phyloP scores from a whole-genome alignment of 192 early-diverging fungal genomes.

The Gonapodya prolifera region DNA sequence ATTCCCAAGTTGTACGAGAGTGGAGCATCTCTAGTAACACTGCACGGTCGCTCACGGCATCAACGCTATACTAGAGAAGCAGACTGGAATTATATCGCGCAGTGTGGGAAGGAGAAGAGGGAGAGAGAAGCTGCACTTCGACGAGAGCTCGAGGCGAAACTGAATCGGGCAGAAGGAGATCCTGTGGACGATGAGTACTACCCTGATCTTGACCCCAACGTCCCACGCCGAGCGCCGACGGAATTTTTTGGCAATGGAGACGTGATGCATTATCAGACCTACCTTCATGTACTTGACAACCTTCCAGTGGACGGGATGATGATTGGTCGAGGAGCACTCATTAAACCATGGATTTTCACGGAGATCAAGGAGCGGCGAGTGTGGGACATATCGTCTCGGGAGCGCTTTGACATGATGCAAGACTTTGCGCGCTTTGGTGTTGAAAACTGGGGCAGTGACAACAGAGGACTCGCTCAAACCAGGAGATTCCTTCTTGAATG shows the following conservation, averaged over 20 bases:
- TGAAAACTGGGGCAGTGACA: conserved; percentile 92
- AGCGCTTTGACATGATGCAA: conserved; percentile 84
- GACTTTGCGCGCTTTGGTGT: conserved; percentile 73
- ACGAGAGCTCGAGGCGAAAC: neutral
- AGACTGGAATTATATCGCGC: conserved; percentile 82
- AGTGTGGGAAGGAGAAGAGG: conserved; percentile 22
- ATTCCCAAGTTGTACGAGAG: conserved; percentile 51
- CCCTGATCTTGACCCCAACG: neutral
- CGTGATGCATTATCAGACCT: conserved; percentile 71
- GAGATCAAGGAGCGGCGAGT: conserved; percentile 77
- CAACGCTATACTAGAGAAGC: conserved; percentile 85
- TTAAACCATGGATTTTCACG: conserved; percentile 96
- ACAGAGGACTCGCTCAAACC: conserved; percentile 69
- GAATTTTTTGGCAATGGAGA: conserved; percentile 74
- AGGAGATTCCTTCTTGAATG: conserved; percentile 65
- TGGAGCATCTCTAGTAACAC: conserved; percentile 50
- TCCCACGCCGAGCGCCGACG: conserved; percentile 12
- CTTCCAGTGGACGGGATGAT: conserved; percentile 68
- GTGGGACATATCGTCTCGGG: conserved; percentile 81
- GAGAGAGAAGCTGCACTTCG: neutral
- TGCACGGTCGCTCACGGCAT: conserved; percentile 84
- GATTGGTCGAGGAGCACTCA: conserved; percentile 83
- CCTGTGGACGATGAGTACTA: neutral
- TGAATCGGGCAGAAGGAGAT: neutral
- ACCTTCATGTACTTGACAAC: conserved; percentile 51